A percentile compares a stretch with the other conserved stretches of the same genome.
Conservation (phyloP, 768 basidiomycete species). For the Lactarius hengduanensis region DNA sequence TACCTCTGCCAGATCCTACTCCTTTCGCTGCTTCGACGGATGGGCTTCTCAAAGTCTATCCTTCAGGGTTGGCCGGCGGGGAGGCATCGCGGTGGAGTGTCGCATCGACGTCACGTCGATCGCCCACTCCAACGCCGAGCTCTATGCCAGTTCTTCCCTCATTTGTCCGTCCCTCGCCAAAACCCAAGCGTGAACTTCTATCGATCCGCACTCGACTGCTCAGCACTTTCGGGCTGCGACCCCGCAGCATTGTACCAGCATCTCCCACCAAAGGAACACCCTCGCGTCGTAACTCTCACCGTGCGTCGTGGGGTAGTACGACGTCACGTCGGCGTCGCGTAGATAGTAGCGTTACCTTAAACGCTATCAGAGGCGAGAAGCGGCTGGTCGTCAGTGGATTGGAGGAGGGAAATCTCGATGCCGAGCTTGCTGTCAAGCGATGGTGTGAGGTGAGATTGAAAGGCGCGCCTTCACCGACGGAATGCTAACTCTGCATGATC, state of each 20-base stretch:
- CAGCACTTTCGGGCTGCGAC: conserved; percentile 25
- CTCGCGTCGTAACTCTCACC: conserved; percentile 17
- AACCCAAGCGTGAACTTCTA: conserved; percentile 16
- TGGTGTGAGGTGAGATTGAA: conserved; percentile 29
- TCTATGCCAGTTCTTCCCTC: conserved; percentile 21
- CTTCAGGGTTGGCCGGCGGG: conserved; percentile 19
- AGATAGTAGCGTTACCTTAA: conserved; percentile 12
- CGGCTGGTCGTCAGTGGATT: conserved; percentile 28
- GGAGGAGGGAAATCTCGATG: conserved; percentile 22
- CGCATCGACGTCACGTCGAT: conserved; percentile 23
- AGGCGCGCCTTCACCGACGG: neutral
- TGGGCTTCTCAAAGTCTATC: conserved; percentile 23
- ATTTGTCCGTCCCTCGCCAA: neutral
- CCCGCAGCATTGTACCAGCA: conserved; percentile 16
- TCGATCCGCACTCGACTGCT: conserved; percentile 29
- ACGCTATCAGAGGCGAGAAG: conserved; percentile 17
- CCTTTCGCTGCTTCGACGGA: conserved; percentile 9
- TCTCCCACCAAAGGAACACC: conserved; percentile 11
- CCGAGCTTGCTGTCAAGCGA: conserved; percentile 26
- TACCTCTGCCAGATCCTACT: conserved; percentile 2
- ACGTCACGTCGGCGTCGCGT: conserved; percentile 21
- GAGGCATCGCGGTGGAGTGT: conserved; percentile 29
- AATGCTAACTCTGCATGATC: neutral
- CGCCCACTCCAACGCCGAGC: conserved; percentile 23
- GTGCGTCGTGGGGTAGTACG: conserved; percentile 20